Percentiles rank a stretch among this genome's conserved stretches.
Evolutionary conservation across 2,329 filamentous ascomycete genomes (phyloP).

Genomic region (Amylocarpus encephaloides): DNA sequence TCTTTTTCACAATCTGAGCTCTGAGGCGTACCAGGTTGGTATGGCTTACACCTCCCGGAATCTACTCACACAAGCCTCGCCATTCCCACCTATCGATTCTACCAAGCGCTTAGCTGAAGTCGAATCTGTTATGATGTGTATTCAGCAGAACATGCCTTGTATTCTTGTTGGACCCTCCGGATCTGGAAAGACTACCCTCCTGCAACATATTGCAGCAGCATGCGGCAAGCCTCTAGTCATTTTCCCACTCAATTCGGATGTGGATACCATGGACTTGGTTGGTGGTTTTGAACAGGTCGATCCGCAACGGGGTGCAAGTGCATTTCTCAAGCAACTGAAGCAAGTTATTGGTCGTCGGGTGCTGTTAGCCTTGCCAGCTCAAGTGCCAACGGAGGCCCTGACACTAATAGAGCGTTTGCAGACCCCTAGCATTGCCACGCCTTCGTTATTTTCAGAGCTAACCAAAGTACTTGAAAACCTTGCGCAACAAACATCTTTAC

Average conservation of each 20-base stretch:
- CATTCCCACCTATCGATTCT: constrained; percentile 45
- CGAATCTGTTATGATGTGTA: constrained; percentile 80
- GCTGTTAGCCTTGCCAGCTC: constrained; percentile 42
- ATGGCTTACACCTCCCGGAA: constrained; percentile 64
- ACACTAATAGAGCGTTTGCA: constrained; percentile 47
- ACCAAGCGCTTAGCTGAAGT: constrained; percentile 61
- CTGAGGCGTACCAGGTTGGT: constrained; percentile 68
- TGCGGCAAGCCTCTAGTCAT: constrained; percentile 71
- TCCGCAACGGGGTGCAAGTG: constrained; percentile 63
- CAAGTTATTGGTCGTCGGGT: constrained; percentile 46
- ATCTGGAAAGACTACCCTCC: constrained; percentile 75
- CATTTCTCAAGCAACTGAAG: constrained; percentile 48
- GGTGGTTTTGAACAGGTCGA: constrained; percentile 96
- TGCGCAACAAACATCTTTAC: constrained; percentile 37
- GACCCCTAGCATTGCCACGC: constrained; percentile 9
- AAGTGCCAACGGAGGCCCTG: constrained; percentile 42
- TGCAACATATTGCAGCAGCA: constrained; percentile 74
- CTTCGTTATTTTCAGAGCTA: constrained; percentile 23
- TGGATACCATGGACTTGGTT: constrained; percentile 94
- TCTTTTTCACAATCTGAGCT: constrained; percentile 65
- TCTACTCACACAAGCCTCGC: constrained; percentile 43
- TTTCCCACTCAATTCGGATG: constrained; percentile 87
- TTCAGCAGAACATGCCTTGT: constrained; percentile 81
- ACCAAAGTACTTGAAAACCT: constrained; percentile 31
- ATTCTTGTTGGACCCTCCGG: constrained; percentile 83